Conservation (phyloP, 1,139 yeast species). For the Hansenula sp. region DNA sequence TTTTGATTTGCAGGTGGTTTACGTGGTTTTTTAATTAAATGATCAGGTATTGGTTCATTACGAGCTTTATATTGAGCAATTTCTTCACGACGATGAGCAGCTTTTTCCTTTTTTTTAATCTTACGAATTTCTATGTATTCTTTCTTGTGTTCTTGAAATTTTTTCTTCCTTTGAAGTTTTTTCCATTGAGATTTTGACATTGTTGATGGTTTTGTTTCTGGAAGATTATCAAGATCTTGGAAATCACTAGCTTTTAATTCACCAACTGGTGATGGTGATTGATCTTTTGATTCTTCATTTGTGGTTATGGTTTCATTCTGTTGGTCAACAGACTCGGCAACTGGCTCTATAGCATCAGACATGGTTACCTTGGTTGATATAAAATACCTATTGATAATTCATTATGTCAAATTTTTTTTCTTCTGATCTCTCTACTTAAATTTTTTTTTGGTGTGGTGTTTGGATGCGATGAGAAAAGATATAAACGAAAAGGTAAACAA, state of each 20-base stretch:
- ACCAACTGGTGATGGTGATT: not conserved
- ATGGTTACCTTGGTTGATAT: too few relatives aligned
- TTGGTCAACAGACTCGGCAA: too few relatives aligned
- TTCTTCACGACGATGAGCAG: constrained; percentile 30
- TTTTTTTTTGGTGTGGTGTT: too few relatives aligned
- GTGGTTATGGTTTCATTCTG: too few relatives aligned
- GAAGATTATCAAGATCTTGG: not conserved
- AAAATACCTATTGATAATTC: too few relatives aligned
- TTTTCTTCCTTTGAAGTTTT: constrained; percentile 52
- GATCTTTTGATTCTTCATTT: not conserved
- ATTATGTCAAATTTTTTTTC: too few relatives aligned
- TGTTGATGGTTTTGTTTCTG: constrained; percentile 53
- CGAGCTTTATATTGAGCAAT: constrained; percentile 28
- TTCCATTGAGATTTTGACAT: constrained; percentile 86
- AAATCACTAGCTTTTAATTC: not conserved
- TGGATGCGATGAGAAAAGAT: not conserved
- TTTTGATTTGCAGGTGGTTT: constrained; percentile 39
- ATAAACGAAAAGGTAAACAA: not conserved
- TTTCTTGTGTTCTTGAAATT: constrained; percentile 63
- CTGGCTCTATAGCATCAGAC: too few relatives aligned
- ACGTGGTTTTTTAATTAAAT: constrained; percentile 25
- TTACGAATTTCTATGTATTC: constrained; percentile 47
- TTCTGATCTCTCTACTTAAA: too few relatives aligned
- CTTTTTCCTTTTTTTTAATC: constrained; percentile 46
- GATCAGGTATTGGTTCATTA: constrained; percentile 33